Evolutionary conservation across 805 yeast genomes (phyloP), one percentile per base, ranked within the genome.

Genomic region (Hanseniaspora valbyensis): DNA sequence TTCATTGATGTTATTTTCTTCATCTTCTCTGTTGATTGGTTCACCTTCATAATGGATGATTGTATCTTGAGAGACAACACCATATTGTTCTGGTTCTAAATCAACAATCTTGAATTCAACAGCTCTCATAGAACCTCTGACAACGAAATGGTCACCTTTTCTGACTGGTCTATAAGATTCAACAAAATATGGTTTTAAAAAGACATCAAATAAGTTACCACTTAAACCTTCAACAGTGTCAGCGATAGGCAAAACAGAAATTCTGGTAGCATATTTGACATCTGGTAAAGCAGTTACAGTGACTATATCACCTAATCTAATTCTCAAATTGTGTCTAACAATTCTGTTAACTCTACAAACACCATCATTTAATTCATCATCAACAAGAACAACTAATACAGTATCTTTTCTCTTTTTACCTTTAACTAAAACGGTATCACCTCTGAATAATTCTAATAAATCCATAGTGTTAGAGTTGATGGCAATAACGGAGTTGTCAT

Each of bases 111-210:
- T 94, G 72, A 92, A 92, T 68, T 92, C 98, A 40, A 92, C 98
- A 66, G 90, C 97, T 70, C 98, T 81, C 98, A 92, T 92, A 66
- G 96, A 96, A 63, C 98, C 98, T 67, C 98, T 80, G 24, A 87
- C 97, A 43, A 90, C 80, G 69, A 92, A 92, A 60, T 85, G 84
- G 65, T 92, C 98, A 57, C 96, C 96, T 66, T 89, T 90, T 69
- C 96, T 83, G 36, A 92, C 96, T 3, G 98, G 98, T 70, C 98
- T 82, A 70, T 92, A 92, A 52, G 98, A 96, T 70, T 92, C 99
- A 41, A 92, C 96, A 65, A 92, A 92, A 72, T 92, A 92, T 37
- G 98, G 98, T 71, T 92, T 92, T 66, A 92, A 76, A 72, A 83
- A 92, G 22, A 89, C 95, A 62, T 92, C 99, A 59, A 92, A 92